These are phyloP conservation scores for Teratosphaeria pseudoeucalypti DNA, from an alignment of 2,329 filamentous ascomycete genomes.

Conservation along the genomic window DNA sequence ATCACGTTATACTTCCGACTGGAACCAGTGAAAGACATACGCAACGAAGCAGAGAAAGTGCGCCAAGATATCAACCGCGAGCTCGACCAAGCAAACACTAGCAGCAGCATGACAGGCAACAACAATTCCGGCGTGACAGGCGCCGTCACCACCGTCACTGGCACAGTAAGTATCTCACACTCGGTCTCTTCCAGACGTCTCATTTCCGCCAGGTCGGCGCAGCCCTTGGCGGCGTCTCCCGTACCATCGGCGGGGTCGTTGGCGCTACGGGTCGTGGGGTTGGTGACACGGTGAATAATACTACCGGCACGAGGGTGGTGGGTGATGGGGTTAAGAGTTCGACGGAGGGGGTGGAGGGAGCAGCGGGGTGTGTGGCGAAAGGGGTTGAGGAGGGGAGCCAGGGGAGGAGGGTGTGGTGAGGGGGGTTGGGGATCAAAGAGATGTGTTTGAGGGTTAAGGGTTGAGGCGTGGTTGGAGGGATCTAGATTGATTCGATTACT, in stretches of 20 bases:
- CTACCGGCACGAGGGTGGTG: slow-evolving; percentile 35
- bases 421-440: background rate
- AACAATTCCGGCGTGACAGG: slow-evolving; percentile 37
- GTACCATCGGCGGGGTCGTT: slow-evolving; percentile 44
- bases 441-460: background rate
- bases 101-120: slow-evolving; percentile 9
- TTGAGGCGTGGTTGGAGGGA: background rate
- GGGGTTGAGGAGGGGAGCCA: slow-evolving; percentile 39
- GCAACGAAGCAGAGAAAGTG: background rate
- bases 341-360: slow-evolving; percentile 36
- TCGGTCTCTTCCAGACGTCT: background rate
- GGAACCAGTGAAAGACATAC: background rate
- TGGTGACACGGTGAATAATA: slow-evolving; percentile 36
- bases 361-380: slow-evolving; percentile 31
- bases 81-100: slow-evolving; percentile 1
- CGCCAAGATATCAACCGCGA: slow-evolving; percentile 1
- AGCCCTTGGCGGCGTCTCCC: slow-evolving; percentile 43
- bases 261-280: slow-evolving; percentile 35
- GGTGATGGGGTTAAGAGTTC: slow-evolving; percentile 34
- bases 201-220: slow-evolving; percentile 32
- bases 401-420: slow-evolving; percentile 27
- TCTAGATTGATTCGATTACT: background rate
- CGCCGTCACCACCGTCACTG: slow-evolving; percentile 46
- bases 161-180: slow-evolving; percentile 28
- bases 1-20: background rate